These are phyloP conservation scores for Calonectria crousiana DNA, from an alignment of 2,329 filamentous ascomycete genomes.

Conservation along the genomic window DNA sequence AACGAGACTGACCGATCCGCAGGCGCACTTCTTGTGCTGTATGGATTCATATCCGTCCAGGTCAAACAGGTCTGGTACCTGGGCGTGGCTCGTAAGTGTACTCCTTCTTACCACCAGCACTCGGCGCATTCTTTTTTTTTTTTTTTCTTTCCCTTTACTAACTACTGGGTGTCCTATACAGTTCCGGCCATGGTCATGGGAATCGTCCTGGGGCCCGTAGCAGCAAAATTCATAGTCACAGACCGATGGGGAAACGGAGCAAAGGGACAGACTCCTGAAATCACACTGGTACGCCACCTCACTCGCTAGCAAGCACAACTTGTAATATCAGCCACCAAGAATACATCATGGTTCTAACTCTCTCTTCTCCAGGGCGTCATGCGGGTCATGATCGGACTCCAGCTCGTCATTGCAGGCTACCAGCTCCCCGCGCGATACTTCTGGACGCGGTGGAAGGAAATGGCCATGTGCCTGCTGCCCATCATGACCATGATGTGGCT, in stretches of 20 bases:
- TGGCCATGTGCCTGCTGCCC: slow-evolving; percentile 67
- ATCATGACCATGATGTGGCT: slow-evolving; percentile 75
- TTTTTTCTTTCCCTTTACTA: too few species aligned
- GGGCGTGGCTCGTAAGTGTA: slow-evolving; percentile 64
- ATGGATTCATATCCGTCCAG: slow-evolving; percentile 64
- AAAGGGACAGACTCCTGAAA: slow-evolving; percentile 49
- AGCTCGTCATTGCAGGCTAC: slow-evolving; percentile 73
- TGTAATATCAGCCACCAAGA: rapidly evolving
- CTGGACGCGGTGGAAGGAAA: slow-evolving; percentile 61
- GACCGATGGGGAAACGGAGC: slow-evolving; percentile 42
- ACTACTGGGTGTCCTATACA: slow-evolving; percentile 39
- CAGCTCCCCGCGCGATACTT: slow-evolving; percentile 71
- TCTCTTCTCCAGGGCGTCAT: slow-evolving; percentile 55
- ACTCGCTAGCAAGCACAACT: neutral
- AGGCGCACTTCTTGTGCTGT: slow-evolving; percentile 62
- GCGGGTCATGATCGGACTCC: slow-evolving; percentile 72
- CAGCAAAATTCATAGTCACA: slow-evolving; percentile 64
- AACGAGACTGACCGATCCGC: neutral
- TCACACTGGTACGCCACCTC: slow-evolving; percentile 53
- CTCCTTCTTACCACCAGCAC: neutral
- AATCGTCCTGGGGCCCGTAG: slow-evolving; percentile 65
- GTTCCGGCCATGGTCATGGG: slow-evolving; percentile 68
- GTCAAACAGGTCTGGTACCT: slow-evolving; percentile 67
- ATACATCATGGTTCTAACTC: neutral
- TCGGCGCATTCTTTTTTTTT: too few species aligned